These are phyloP conservation scores for Linderina pennispora DNA, from an alignment of 192 early-diverging fungal species.

Conservation along the genomic window DNA sequence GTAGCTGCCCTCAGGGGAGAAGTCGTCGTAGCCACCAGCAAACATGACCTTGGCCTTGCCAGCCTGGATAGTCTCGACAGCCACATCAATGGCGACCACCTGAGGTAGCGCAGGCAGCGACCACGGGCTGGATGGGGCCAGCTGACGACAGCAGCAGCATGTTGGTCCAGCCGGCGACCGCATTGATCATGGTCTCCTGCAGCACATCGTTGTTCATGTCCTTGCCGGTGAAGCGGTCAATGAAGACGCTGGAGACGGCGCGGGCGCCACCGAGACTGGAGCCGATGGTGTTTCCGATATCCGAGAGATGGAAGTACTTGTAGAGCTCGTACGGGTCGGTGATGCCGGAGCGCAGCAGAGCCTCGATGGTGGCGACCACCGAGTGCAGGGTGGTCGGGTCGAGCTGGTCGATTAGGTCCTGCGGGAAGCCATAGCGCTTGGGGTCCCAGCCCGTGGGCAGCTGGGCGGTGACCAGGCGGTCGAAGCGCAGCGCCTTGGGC, in stretches of 20 bases:
- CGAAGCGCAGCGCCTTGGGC: slow-evolving; percentile 91
- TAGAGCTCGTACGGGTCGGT: slow-evolving; percentile 97
- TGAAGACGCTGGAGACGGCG: slow-evolving; percentile 67
- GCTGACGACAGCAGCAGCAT: slow-evolving; percentile 88
- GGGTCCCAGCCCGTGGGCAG: slow-evolving; percentile 93
- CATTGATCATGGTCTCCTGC: slow-evolving; percentile 93
- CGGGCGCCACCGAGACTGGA: slow-evolving; percentile 81
- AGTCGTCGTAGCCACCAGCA: slow-evolving; percentile 84
- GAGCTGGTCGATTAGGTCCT: slow-evolving; percentile 83
- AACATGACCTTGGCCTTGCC: slow-evolving; percentile 91
- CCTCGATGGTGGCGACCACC: slow-evolving; percentile 87
- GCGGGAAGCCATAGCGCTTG: slow-evolving; percentile 84
- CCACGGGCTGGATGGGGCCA: slow-evolving; percentile 74
- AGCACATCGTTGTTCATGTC: slow-evolving; percentile 86
- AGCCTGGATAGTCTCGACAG: slow-evolving; percentile 78
- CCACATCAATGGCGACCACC: slow-evolving; percentile 85
- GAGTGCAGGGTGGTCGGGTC: slow-evolving; percentile 87
- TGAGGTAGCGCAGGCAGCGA: slow-evolving; percentile 95
- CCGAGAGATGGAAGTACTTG: slow-evolving; percentile 87
- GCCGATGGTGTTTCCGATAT: slow-evolving; percentile 85
- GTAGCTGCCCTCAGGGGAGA: slow-evolving; percentile 83
- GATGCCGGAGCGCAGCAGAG: slow-evolving; percentile 82
- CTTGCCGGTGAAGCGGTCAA: slow-evolving; percentile 70
- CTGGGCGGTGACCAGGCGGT: slow-evolving; percentile 83
- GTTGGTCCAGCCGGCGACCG: slow-evolving; percentile 94